phyloP scores from a whole-genome alignment of 2,329 filamentous ascomycete species.

The Xylariaceae sp. region DNA sequence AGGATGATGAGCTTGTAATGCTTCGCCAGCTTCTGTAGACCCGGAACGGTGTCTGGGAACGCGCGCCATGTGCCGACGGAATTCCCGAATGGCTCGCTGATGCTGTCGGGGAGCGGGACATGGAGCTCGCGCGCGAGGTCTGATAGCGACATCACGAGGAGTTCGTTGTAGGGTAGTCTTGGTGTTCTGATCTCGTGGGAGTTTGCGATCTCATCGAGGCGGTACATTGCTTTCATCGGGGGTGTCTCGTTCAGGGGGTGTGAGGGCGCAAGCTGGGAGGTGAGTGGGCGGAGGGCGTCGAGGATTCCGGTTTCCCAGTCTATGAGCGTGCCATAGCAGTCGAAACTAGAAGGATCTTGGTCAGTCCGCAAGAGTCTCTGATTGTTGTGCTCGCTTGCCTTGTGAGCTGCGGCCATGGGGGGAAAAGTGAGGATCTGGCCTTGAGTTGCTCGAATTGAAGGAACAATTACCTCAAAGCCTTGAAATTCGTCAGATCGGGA shows the following conservation, averaged over 20 bases:
- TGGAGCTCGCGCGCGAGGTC: conserved; percentile 41
- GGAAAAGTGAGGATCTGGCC: no score
- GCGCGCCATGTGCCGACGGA: conserved; percentile 50
- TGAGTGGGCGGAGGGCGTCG: conserved; percentile 44
- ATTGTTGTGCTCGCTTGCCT: background rate
- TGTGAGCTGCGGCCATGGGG: no score
- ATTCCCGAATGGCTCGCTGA: conserved; percentile 45
- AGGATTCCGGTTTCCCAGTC: conserved; percentile 70
- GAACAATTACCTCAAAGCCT: conserved; percentile 25
- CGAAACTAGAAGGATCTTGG: conserved; percentile 48
- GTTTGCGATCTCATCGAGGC: conserved; percentile 43
- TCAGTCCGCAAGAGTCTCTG: conserved; percentile 1
- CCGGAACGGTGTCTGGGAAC: conserved; percentile 53
- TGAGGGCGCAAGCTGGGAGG: conserved; percentile 32
- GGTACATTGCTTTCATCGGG: conserved; percentile 35
- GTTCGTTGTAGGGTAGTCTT: conserved; percentile 51
- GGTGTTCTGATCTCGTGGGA: conserved; percentile 50
- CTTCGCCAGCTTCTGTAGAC: conserved; percentile 42
- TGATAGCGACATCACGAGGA: conserved; percentile 48
- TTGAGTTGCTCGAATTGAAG: background rate
- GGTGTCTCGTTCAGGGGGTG: conserved; percentile 36
- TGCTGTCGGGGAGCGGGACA: conserved; percentile 33
- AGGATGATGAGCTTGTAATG: conserved; percentile 55
- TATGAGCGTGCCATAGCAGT: conserved; percentile 74
- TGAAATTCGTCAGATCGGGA: conserved; percentile 27